Evolutionary conservation across 352 stramenopile genomes (phyloP).

Genomic region (Phytophthora ohioensis): DNA sequence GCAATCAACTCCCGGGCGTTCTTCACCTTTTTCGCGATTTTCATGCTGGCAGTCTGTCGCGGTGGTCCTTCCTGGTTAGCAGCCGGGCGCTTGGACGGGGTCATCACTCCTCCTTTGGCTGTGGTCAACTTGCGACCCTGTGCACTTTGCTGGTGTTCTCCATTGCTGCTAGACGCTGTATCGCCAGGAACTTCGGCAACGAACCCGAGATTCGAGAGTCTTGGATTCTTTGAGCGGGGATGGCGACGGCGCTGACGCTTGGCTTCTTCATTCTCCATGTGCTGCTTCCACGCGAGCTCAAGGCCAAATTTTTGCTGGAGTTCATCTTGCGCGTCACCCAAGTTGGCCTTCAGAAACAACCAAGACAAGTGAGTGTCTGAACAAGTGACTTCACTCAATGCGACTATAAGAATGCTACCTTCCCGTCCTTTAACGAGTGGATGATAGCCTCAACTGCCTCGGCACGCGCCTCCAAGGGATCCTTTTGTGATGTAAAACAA

Average conservation of each 20-base stretch:
- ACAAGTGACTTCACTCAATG: background rate
- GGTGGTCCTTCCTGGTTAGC: conserved; percentile 2
- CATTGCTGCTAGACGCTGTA: conserved; percentile 1
- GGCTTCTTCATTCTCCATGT: conserved; percentile 45
- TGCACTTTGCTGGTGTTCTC: background rate
- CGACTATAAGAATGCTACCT: conserved; percentile 29
- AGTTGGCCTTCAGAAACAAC: conserved; percentile 33
- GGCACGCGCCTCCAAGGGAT: conserved; percentile 46
- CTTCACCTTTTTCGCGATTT: conserved; percentile 35
- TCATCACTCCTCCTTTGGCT: conserved; percentile 9
- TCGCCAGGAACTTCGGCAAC: conserved; percentile 1
- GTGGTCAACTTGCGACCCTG: background rate
- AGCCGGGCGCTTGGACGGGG: conserved; percentile 21
- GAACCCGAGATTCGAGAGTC: background rate
- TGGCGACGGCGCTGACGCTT: conserved; percentile 50
- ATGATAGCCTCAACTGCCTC: conserved; percentile 52
- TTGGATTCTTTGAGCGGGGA: conserved; percentile 6
- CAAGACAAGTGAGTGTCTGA: background rate
- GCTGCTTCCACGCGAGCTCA: conserved; percentile 62
- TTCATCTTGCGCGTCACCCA: conserved; percentile 65
- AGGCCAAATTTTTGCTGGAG: conserved; percentile 64
- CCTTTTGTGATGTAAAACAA: conserved; percentile 26
- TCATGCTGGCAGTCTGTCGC: conserved; percentile 5
- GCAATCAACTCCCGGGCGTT: conserved; percentile 18
- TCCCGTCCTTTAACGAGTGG: conserved; percentile 50